phyloP scores from a whole-genome alignment of 371 early-diverging fungal species.

The Fennellomyces sp. region DNA sequence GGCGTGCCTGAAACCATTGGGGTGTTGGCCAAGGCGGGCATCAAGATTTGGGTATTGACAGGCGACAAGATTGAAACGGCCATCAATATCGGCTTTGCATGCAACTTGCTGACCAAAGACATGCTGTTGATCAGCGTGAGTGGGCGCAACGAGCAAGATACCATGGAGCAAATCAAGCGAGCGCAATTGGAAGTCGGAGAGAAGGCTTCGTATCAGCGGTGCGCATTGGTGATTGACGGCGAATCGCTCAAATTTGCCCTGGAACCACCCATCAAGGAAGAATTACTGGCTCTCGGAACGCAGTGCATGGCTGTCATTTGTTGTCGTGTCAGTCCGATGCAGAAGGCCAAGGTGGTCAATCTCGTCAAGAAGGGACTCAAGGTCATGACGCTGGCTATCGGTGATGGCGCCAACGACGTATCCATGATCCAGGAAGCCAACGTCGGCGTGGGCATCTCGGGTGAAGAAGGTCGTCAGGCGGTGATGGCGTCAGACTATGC shows the following conservation, averaged over 20 bases:
- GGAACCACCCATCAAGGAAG: constrained; percentile 54
- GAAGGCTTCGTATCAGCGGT: constrained; percentile 29
- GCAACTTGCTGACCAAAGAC: constrained; percentile 68
- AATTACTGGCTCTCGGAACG: constrained; percentile 70
- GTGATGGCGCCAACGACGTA: constrained; percentile 96
- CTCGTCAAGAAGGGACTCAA: constrained; percentile 59
- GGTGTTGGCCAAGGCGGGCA: constrained; percentile 86
- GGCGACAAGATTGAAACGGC: constrained; percentile 99
- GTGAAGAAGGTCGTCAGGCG: constrained; percentile 93
- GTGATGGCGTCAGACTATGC: constrained; percentile 91
- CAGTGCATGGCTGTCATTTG: constrained; percentile 80
- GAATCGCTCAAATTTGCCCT: constrained; percentile 84
- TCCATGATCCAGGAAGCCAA: constrained; percentile 92
- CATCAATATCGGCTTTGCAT: constrained; percentile 93
- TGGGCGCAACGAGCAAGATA: constrained; percentile 63
- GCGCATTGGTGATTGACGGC: constrained; percentile 92
- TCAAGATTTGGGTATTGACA: constrained; percentile 98
- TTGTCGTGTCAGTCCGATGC: constrained; percentile 89
- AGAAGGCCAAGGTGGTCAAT: constrained; percentile 87
- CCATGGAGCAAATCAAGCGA: constrained; percentile 55
- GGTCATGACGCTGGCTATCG: constrained; percentile 82
- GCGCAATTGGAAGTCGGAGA: constrained; percentile 39
- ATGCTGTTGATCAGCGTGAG: constrained; percentile 77
- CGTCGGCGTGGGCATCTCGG: constrained; percentile 91
- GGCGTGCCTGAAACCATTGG: constrained; percentile 95